Conservation (phyloP, 352 stramenopile species). For the Phytopythium vexans region DNA sequence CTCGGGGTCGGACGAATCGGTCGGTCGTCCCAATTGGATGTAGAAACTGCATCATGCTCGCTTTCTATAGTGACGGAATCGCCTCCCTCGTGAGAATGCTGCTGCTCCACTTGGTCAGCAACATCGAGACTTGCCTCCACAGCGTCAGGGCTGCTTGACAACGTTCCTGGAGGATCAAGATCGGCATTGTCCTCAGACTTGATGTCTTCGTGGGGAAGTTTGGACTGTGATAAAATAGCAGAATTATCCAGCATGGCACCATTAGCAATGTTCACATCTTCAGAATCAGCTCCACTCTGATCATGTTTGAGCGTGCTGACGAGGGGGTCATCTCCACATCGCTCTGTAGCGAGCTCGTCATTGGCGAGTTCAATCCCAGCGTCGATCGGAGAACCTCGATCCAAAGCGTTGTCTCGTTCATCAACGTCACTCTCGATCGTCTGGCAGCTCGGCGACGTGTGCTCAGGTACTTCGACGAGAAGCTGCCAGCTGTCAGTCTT, state of each 20-base stretch:
- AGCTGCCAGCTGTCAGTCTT: conserved; percentile 41
- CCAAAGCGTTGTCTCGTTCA: not conserved
- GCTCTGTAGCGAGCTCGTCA: too few relatives aligned
- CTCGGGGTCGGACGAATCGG: not conserved
- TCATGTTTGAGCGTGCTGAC: too few relatives aligned
- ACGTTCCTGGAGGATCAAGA: too few relatives aligned
- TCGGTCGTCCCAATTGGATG: conserved; percentile 6
- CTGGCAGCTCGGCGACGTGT: conserved; percentile 21
- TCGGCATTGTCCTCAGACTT: not conserved
- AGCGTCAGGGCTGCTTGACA: too few relatives aligned
- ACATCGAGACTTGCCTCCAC: too few relatives aligned
- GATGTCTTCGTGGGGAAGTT: not conserved
- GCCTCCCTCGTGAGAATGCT: not conserved
- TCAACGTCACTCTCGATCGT: not conserved
- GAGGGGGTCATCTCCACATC: too few relatives aligned
- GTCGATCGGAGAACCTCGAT: too few relatives aligned
- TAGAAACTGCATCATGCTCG: not conserved
- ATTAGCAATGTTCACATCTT: too few relatives aligned
- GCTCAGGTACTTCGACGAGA: conserved; percentile 33
- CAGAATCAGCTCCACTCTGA: too few relatives aligned
- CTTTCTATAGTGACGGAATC: not conserved
- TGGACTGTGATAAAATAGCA: too few relatives aligned
- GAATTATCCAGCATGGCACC: too few relatives aligned
- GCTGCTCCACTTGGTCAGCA: not conserved
- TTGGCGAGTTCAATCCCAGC: too few relatives aligned